These are phyloP conservation scores for Margaritispora aquatica DNA, from an alignment of 495 filamentous ascomycete species.

Conservation along the genomic window DNA sequence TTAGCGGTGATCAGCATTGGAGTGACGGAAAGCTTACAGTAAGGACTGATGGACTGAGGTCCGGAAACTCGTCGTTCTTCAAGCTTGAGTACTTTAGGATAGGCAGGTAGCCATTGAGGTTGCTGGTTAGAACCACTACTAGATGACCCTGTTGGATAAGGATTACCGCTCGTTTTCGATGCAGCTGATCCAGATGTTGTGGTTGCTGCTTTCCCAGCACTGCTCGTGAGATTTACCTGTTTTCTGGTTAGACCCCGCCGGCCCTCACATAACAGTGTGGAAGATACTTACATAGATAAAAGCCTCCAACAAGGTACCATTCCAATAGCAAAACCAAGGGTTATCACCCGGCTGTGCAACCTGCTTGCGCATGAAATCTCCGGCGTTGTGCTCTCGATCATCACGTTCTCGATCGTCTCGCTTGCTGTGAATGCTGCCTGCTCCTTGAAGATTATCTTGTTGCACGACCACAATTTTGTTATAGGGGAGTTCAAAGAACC, in stretches of 20 bases:
- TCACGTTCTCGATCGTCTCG: slow-evolving; percentile 10
- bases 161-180: slow-evolving; percentile 1
- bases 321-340: slow-evolving; percentile 89
- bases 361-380: slow-evolving; percentile 38
- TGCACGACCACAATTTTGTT: slow-evolving; percentile 78
- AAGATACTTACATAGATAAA: slow-evolving; percentile 64
- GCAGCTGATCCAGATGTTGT: slow-evolving; percentile 10
- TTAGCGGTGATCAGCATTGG: slow-evolving; percentile 5
- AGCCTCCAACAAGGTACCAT: slow-evolving; percentile 69
- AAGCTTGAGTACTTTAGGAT: slow-evolving; percentile 71
- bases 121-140: not conserved
- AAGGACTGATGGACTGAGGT: slow-evolving; percentile 7
- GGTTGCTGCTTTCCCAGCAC: slow-evolving; percentile 6
- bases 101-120: slow-evolving; percentile 26
- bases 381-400: not conserved
- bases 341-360: slow-evolving; percentile 53
- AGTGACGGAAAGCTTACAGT: slow-evolving; percentile 21
- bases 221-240: slow-evolving; percentile 40
- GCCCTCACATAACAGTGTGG: slow-evolving; percentile 31
- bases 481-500: slow-evolving; percentile 63
- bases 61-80: slow-evolving; percentile 62
- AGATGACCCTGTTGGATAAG: slow-evolving; percentile 2
- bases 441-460: slow-evolving; percentile 39
- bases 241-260: not conserved
- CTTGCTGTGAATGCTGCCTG: slow-evolving; percentile 8